A percentile compares a stretch with the other conserved stretches of the same genome.
phyloP scores from a whole-genome alignment of 208 protist genomes.

The Dictyostelium gargantuum region DNA sequence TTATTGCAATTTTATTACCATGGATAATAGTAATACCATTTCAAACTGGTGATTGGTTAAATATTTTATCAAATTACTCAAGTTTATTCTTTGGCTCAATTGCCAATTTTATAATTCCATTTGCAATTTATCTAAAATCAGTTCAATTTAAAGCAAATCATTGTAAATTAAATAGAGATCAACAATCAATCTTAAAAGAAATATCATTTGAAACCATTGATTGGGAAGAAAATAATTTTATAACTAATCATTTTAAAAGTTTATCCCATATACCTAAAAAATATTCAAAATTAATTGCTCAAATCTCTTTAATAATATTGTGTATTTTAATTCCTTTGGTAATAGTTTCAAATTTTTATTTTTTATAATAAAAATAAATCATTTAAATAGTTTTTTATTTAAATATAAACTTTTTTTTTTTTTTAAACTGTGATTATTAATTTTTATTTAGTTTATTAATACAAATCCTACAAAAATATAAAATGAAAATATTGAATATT shows the following conservation, averaged over 20 bases:
- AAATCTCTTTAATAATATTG: neutral
- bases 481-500: too few relatives aligned
- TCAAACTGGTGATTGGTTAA: constrained; percentile 17
- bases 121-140: constrained; percentile 16
- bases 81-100: constrained; percentile 26
- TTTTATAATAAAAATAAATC: neutral
- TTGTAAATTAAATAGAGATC: neutral
- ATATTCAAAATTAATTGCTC: neutral
- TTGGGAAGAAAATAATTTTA: constrained; percentile 20
- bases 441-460: too few relatives aligned
- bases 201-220: neutral
- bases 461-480: too few relatives aligned
- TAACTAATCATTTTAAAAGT: neutral
- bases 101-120: constrained; percentile 36
- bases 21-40: constrained; percentile 40
- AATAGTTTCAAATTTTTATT: constrained; percentile 1
- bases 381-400: too few relatives aligned
- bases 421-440: too few relatives aligned
- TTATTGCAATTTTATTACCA: neutral
- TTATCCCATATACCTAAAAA: neutral
- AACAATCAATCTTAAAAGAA: neutral
- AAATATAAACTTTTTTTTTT: too few relatives aligned
- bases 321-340: neutral
- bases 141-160: neutral
- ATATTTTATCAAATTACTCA: neutral